Conservation (phyloP, 2,329 filamentous ascomycete genomes). For the Aspergillus alliaceus region DNA sequence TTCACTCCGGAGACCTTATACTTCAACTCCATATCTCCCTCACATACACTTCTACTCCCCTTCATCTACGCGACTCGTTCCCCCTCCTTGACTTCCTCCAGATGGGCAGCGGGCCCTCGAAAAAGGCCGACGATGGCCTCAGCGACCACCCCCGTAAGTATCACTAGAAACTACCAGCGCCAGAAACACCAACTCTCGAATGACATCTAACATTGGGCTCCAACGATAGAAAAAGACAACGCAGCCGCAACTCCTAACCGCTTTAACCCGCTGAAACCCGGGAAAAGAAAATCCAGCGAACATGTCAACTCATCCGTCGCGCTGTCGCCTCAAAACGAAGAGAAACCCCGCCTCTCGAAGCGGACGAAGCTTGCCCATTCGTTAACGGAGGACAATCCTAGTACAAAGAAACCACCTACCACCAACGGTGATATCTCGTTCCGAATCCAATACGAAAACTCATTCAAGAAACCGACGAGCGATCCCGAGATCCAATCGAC, state of each 20-base stretch:
- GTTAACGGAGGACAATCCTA: conserved; percentile 3
- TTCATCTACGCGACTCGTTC: background rate
- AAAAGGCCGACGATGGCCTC: background rate
- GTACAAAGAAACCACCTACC: background rate
- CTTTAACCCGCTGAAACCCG: background rate
- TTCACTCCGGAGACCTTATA: too few relatives aligned
- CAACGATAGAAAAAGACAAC: background rate
- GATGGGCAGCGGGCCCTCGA: background rate
- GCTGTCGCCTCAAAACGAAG: conserved; percentile 2
- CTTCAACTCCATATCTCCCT: background rate
- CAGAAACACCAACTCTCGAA: background rate
- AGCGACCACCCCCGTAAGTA: background rate
- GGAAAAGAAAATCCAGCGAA: conserved; percentile 1
- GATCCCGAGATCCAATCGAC: background rate
- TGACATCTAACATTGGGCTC: background rate
- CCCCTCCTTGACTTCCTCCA: background rate
- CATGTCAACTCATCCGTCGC: background rate
- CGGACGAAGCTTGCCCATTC: conserved; percentile 26
- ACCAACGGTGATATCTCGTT: background rate
- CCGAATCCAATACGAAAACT: too few relatives aligned
- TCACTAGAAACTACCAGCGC: background rate
- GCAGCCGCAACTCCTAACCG: background rate
- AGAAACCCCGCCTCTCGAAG: conserved; percentile 21
- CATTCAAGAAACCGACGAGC: too few relatives aligned
- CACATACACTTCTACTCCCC: background rate